phyloP scores from a whole-genome alignment of 169 alveolate genomes.

The Miamiensis avidus region DNA sequence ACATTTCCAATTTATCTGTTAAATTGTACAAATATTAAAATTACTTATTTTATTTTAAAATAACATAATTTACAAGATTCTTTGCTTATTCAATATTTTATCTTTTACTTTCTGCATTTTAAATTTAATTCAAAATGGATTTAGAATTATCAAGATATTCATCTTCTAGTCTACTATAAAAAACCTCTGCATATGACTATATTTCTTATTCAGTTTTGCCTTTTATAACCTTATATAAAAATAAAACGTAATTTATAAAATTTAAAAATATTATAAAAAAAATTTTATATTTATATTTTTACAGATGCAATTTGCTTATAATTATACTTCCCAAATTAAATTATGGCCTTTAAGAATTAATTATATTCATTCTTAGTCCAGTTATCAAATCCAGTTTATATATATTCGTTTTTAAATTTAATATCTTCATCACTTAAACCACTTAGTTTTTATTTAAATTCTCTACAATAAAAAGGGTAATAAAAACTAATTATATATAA shows the following conservation, averaged over 20 bases:
- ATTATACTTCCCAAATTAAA: constrained; percentile 65
- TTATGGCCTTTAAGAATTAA: constrained; percentile 70
- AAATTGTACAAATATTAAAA: too few relatives aligned
- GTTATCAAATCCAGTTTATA: constrained; percentile 72
- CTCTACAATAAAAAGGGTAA: constrained; percentile 7
- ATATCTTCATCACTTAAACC: constrained; percentile 77
- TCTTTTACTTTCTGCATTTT: background rate
- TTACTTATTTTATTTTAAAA: too few relatives aligned
- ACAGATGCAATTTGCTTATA: constrained; percentile 52
- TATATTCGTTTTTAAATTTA: constrained; percentile 65
- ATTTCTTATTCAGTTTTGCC: constrained; percentile 68
- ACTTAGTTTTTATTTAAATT: constrained; percentile 55
- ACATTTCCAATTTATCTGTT: background rate
- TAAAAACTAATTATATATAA: constrained; percentile 53
- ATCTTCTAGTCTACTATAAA: background rate
- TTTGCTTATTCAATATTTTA: too few relatives aligned
- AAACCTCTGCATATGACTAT: constrained; percentile 39
- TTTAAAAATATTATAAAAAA: too few relatives aligned
- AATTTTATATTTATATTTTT: too few relatives aligned
- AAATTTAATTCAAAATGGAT: too few relatives aligned
- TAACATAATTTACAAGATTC: background rate
- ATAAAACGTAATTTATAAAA: too few relatives aligned
- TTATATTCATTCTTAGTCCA: constrained; percentile 85
- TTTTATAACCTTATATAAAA: constrained; percentile 55
- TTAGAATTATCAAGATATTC: too few relatives aligned